Percentiles rank a stretch among this genome's conserved stretches.
Evolutionary conservation across 371 early-diverging fungal species (phyloP).

Genomic region (Blyttiomyces sp.): DNA sequence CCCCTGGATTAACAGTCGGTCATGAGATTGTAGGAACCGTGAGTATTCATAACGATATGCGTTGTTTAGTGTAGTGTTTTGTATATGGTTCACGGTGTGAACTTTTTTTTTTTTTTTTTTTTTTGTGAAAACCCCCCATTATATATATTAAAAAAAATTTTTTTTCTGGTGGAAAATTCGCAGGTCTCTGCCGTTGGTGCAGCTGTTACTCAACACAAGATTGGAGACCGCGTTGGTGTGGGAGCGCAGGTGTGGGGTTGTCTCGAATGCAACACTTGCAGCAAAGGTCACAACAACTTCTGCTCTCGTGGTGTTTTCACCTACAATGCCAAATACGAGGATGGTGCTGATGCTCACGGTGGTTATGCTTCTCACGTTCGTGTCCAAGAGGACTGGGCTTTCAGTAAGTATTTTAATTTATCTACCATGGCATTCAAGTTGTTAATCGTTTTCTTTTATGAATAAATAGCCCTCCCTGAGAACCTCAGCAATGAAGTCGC

Average conservation of each 20-base stretch:
- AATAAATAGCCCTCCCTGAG: conserved; percentile 53
- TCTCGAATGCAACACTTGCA: conserved; percentile 48
- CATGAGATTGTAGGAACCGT: conserved; percentile 60
- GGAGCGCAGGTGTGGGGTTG: conserved; percentile 30
- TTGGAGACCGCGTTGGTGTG: conserved; percentile 51
- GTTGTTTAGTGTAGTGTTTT: not conserved
- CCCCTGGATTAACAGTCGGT: conserved; percentile 75
- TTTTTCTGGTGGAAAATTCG: too few relatives aligned
- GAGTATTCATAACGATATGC: not conserved
- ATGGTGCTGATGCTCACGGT: conserved; percentile 48
- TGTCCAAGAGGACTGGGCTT: conserved; percentile 16
- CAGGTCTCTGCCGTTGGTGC: conserved; percentile 7
- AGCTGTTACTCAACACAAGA: conserved; percentile 55
- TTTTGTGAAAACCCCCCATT: not conserved
- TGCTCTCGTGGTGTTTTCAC: conserved; percentile 31
- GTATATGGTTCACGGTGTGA: conserved; percentile 4
- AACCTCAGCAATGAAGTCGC: conserved; percentile 52
- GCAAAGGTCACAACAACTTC: conserved; percentile 18
- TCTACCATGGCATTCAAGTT: conserved; percentile 61
- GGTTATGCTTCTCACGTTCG: conserved; percentile 28
- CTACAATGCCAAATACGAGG: conserved; percentile 62
- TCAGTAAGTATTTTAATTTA: conserved; percentile 42
- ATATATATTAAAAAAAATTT: too few relatives aligned
- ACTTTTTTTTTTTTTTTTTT: not conserved
- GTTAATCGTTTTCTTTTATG: too few relatives aligned